Percentiles rank a stretch among this genome's conserved stretches.
phyloP scores from a whole-genome alignment of 2,329 filamentous ascomycete genomes.

The Microcyclospora pomicola region DNA sequence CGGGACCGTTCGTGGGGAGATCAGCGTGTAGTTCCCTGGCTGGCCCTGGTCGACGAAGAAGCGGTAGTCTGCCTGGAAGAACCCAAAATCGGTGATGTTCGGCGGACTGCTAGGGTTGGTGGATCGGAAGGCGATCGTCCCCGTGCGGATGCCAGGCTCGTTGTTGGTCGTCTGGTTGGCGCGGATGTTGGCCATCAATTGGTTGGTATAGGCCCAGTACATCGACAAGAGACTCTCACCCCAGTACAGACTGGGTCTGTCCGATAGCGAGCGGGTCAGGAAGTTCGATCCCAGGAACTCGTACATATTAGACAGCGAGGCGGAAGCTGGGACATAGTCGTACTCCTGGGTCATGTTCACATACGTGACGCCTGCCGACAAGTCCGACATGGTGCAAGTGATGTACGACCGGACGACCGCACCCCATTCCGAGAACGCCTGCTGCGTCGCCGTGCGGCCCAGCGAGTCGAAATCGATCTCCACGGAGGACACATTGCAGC shows the following conservation, averaged over 20 bases:
- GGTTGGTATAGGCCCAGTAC: conserved; percentile 5
- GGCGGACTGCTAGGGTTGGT: conserved; percentile 2
- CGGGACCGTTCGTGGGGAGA: conserved; percentile 2
- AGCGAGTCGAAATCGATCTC: conserved; percentile 5
- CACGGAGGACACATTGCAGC: conserved; percentile 5
- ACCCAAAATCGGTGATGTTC: conserved; percentile 4
- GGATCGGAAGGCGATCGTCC: conserved; percentile 4
- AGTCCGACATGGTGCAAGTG: conserved; percentile 4
- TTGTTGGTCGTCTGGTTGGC: conserved; percentile 4
- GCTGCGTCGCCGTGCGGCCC: conserved; percentile 4
- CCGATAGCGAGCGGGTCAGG: conserved; percentile 2
- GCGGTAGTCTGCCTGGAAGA: conserved; percentile 6
- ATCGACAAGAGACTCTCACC: conserved; percentile 6
- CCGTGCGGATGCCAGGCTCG: conserved; percentile 3
- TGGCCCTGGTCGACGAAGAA: conserved; percentile 4
- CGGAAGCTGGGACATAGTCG: conserved; percentile 3
- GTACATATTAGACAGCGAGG: conserved; percentile 3
- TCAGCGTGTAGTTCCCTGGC: conserved; percentile 1
- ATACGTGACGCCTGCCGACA: not conserved
- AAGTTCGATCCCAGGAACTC: conserved; percentile 3
- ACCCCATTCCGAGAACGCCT: conserved; percentile 3
- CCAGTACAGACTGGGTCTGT: conserved; percentile 7
- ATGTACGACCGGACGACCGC: conserved; percentile 4
- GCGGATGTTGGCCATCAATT: conserved; percentile 2
- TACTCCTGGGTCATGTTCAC: conserved; percentile 6